A percentile compares a stretch with the other conserved stretches of the same genome.
phyloP scores from a whole-genome alignment of 805 yeast genomes.

The Saturnispora silvae region DNA sequence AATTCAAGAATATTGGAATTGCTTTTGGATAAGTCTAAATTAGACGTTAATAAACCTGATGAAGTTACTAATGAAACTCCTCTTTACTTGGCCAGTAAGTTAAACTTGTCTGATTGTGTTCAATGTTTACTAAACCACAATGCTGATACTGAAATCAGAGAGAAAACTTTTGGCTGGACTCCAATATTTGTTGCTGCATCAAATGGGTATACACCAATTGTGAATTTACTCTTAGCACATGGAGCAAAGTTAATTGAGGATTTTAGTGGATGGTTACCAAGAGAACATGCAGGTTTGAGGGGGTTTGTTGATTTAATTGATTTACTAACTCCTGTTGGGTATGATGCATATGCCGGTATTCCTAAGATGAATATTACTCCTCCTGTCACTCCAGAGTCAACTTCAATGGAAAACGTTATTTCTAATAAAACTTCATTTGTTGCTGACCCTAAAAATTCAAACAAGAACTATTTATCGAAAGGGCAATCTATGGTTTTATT shows the following conservation, averaged over 20 bases:
- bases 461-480: conserved; percentile 60
- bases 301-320: conserved; percentile 73
- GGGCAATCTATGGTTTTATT: conserved; percentile 66
- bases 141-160: conserved; percentile 71
- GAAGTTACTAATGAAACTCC: conserved; percentile 69
- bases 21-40: conserved; percentile 44
- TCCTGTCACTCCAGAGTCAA: conserved; percentile 28
- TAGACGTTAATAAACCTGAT: conserved; percentile 47
- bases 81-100: conserved; percentile 67
- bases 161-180: conserved; percentile 82
- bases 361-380: neutral
- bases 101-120: conserved; percentile 44
- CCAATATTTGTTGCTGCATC: conserved; percentile 86
- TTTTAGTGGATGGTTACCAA: conserved; percentile 93
- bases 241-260: conserved; percentile 55
- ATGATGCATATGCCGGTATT: conserved; percentile 23
- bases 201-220: conserved; percentile 60
- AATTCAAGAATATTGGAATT: conserved; percentile 44
- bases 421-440: conserved; percentile 4
- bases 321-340: conserved; percentile 41
- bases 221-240: conserved; percentile 38
- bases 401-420: too few species aligned
- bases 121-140: conserved; percentile 42
- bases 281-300: conserved; percentile 88
- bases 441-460: conserved; percentile 41